Base-by-base conservation (phyloP, 208 protist genomes). In the Phytomonas francai region DNA sequence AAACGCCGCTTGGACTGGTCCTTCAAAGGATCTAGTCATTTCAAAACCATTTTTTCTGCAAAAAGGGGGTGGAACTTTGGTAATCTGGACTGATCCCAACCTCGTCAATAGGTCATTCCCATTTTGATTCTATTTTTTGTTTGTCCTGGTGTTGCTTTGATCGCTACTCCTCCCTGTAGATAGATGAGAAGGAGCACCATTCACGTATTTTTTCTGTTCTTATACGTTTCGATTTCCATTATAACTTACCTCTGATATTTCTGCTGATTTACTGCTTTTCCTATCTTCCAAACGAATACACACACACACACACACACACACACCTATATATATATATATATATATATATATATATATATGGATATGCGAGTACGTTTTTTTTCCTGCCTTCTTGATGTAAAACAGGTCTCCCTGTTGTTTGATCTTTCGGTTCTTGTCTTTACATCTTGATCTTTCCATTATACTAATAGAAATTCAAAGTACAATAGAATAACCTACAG, bases 1-100 rank as follows among this genome's bases (percentile, higher is more conserved):
- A 29, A 61, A 60, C 71, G 77, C 8, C 33, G 28, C 16, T 25
- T 81, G 42, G 77, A 81, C 60, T 81, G 77, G 73, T 33, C 28
- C 7, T 67, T 78, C 29, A 81, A 81, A 69, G 14, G 7, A 19
- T 58, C 61, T 36, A 28, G 57, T 11, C 31, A n/a, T n/a, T 28
- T 8, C 30, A 4, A 39, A 9, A 36, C 6, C 1, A 34, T 65
- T 3, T 62, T 65, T 42, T 42, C n/a, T 3, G 4, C 19, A 54
- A 29, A 34, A 29, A 72, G 22, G 54, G 67, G 67, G 59, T 76
- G 71, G 68, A 39, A 63, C 49, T 45, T 29, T 67, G 31, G 22
- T 5, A 11, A 34, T 5, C 33, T 5, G 27, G 8, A 1, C 22
- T 51, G 19, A 36, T 65, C 5, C 7, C 1, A 49, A 49, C 7